Evolutionary conservation across 2,329 filamentous ascomycete genomes (phyloP).

Genomic region (Aspergillus vadensis): DNA sequence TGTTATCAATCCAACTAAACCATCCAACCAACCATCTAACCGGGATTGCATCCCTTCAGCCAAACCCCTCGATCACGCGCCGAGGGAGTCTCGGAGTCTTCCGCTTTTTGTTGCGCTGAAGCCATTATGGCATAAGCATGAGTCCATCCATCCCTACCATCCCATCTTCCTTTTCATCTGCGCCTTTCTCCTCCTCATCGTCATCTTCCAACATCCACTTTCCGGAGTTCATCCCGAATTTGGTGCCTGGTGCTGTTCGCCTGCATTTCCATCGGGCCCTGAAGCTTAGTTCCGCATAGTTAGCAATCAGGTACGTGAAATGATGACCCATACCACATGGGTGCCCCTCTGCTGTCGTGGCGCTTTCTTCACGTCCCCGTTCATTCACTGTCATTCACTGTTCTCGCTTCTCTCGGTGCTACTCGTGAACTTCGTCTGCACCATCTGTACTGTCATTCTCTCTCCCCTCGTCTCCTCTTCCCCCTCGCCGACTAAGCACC

Average conservation of each 20-base stretch:
- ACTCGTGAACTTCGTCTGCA: not conserved
- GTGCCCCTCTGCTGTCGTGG: not conserved
- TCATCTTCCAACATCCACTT: not conserved
- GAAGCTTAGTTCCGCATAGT: not conserved
- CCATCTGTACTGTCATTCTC: not conserved
- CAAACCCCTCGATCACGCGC: not conserved
- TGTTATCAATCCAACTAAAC: too few species aligned
- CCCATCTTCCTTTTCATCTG: not conserved
- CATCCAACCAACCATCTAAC: too few species aligned
- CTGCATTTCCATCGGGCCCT: not conserved
- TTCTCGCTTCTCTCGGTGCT: not conserved
- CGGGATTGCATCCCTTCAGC: too few species aligned
- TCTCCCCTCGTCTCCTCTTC: not conserved
- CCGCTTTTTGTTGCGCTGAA: not conserved
- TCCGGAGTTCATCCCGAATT: not conserved
- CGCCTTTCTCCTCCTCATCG: not conserved
- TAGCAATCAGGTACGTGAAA: not conserved
- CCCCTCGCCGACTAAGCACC: not conserved
- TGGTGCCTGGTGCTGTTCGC: not conserved
- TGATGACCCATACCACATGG: not conserved
- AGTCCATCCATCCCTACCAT: not conserved
- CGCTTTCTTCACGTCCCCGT: not conserved
- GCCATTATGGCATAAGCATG: not conserved
- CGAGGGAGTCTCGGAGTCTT: not conserved
- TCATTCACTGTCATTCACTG: not conserved